Evolutionary conservation across 2,329 filamentous ascomycete genomes (phyloP), one percentile per base, ranked within the genome.

Genomic region (Ophiostoma sp.): DNA sequence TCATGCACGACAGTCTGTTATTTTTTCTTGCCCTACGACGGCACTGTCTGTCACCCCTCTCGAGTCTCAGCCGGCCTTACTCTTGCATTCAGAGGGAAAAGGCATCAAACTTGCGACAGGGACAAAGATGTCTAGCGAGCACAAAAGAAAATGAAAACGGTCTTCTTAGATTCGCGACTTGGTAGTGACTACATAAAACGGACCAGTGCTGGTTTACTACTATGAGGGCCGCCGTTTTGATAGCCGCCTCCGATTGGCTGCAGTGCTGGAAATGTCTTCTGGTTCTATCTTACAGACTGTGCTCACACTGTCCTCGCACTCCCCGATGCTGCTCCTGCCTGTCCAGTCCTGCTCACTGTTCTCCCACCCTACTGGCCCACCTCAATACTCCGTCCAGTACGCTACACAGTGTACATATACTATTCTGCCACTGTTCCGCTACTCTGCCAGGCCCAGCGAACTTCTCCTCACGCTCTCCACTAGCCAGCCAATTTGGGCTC

Each of bases 391-490:
- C 27, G 23, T 60, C 27, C 54, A 60, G 13, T 20, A 60, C 10
- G 10, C 54, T 60, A 60, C 54, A 62, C 57, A 62, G 27, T 62
- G 57, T 17, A 8, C 15, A 15, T 41, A 13, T 8, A 3, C 13
- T 11, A 15, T 4, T n/a, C 44, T 20, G 0, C 4, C 17, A 48
- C 44, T 17, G 44, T 17, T 27, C 11, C 5, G 52, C n/a, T 62
- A 62, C 57, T 54, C n/a, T 33, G 11, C 27, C 23, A n/a, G n/a
- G 6, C 17, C 48, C 52, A 57, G 52, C 52, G n/a, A n/a, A 57
- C 52, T 57, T 57, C 52, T 57, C 52, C 52, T 57, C 52, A 57
- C 52, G 52, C 52, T 57, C 23, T 57, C 52, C 52, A 57, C 52
- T 4, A 48, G 44, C 44, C 20, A 20, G 7, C 52, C 52, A 57